Percentiles rank a stretch among this genome's conserved stretches.
phyloP scores from a whole-genome alignment of 2,329 filamentous ascomycete species.

The Fusarium sp. region DNA sequence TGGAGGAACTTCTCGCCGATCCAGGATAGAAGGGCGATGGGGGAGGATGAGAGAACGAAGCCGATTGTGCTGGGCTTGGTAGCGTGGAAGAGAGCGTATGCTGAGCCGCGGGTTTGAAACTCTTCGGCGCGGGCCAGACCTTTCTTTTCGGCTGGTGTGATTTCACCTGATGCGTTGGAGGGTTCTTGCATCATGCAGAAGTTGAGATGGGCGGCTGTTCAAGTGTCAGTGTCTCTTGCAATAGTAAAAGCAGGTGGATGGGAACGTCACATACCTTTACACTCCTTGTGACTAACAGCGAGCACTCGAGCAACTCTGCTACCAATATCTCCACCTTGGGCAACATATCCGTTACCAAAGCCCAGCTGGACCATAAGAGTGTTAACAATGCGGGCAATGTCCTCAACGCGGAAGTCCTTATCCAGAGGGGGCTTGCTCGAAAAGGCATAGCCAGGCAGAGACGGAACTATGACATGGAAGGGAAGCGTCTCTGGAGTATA shows the following conservation, averaged over 20 bases:
- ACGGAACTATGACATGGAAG: conserved; percentile 1
- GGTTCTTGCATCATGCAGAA: conserved; percentile 1
- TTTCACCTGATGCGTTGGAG: not conserved
- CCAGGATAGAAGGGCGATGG: conserved; percentile 6
- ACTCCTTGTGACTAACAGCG: not conserved
- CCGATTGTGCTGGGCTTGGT: conserved; percentile 11
- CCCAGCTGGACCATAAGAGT: conserved; percentile 7
- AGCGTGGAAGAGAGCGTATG: not conserved
- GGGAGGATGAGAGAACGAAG: not conserved
- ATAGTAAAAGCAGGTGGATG: accelerated
- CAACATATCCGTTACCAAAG: conserved; percentile 5
- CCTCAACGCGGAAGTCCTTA: not conserved
- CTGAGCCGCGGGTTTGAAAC: not conserved
- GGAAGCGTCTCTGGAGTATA: conserved; percentile 8
- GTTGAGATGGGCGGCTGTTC: not conserved
- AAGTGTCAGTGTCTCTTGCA: not conserved
- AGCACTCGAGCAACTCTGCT: not conserved
- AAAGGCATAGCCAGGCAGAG: not conserved
- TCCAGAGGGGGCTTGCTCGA: not conserved
- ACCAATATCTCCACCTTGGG: conserved; percentile 8
- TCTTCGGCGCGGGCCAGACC: not conserved
- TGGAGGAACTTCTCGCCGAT: conserved; percentile 4
- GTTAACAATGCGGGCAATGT: not conserved
- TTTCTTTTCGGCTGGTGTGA: not conserved
- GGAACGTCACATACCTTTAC: not conserved